Evolutionary conservation across 768 basidiomycete species (phyloP).

Genomic region (Phanerochaete sordida): DNA sequence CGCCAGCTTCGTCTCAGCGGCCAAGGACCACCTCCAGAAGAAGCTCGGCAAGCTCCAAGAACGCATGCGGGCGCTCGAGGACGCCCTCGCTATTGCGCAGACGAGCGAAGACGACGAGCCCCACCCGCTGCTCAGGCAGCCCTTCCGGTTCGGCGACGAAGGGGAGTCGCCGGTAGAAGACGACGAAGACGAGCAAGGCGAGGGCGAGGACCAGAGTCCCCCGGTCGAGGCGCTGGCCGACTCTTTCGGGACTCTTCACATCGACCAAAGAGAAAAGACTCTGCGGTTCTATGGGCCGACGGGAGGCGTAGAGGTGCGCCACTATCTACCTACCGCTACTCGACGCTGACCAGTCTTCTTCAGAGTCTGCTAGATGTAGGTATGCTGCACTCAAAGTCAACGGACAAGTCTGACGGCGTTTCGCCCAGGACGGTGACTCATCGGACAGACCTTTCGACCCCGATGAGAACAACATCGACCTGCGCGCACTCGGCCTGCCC

Average conservation of each 20-base stretch:
- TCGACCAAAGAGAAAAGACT: slow-evolving; percentile 30
- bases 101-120: slow-evolving; percentile 33
- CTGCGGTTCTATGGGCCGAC: slow-evolving; percentile 44
- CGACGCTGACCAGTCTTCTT: background rate
- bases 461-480: slow-evolving; percentile 7
- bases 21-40: slow-evolving; percentile 49
- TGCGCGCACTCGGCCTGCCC: slow-evolving; percentile 16
- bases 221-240: slow-evolving; percentile 25
- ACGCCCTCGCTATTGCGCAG: slow-evolving; percentile 48
- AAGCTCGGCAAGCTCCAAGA: slow-evolving; percentile 44
- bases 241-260: slow-evolving; percentile 41
- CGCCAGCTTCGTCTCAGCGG: slow-evolving; percentile 46
- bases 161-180: slow-evolving; percentile 25
- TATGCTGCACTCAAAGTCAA: too few relatives aligned
- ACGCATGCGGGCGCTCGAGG: slow-evolving; percentile 51
- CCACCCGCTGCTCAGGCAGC: slow-evolving; percentile 39
- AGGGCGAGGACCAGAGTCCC: background rate
- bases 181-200: slow-evolving; percentile 1
- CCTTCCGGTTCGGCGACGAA: slow-evolving; percentile 22
- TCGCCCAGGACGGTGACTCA: background rate
- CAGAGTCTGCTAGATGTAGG: slow-evolving; percentile 13
- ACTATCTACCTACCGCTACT: background rate
- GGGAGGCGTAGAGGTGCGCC: slow-evolving; percentile 46
- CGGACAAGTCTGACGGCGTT: background rate
- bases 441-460: background rate